Conservation (phyloP, 148 eudicot genomes). For the Camellia lanceoleosa region DNA sequence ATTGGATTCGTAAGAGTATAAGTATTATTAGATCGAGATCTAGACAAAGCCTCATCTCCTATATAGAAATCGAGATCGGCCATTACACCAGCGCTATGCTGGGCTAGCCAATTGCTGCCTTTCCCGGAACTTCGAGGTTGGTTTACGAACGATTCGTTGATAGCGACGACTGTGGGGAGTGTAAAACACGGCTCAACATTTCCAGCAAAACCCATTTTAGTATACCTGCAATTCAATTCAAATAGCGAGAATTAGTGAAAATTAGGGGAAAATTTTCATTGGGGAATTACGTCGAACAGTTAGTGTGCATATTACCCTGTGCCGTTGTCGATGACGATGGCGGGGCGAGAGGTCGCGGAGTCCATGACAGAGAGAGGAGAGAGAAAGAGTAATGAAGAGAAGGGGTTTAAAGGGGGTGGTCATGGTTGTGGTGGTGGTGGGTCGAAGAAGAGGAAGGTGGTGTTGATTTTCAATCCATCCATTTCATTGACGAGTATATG, state of each 20-base stretch:
- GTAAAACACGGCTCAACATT: conserved; percentile 93
- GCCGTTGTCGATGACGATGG: conserved; percentile 92
- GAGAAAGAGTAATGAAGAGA: conserved; percentile 6
- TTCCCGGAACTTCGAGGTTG: conserved; percentile 63
- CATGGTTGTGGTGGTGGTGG: conserved; percentile 37
- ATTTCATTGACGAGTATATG: conserved; percentile 17
- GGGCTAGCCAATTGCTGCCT: conserved; percentile 68
- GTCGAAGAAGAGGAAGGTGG: conserved; percentile 9
- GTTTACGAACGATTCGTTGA: conserved; percentile 75
- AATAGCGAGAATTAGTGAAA: background rate
- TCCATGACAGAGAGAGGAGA: conserved; percentile 43
- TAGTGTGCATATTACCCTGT: conserved; percentile 59
- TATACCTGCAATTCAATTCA: conserved; percentile 56
- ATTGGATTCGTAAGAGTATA: conserved; percentile 82
- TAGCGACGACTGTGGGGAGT: conserved; percentile 79
- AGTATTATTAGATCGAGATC: conserved; percentile 74
- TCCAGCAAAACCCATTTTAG: conserved; percentile 98
- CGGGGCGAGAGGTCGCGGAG: conserved; percentile 74
- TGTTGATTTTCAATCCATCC: conserved; percentile 13
- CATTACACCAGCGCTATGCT: conserved; percentile 93
- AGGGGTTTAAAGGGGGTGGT: conserved; percentile 37
- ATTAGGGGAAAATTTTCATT: background rate
- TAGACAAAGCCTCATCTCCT: conserved; percentile 80
- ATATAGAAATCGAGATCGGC: conserved; percentile 92
- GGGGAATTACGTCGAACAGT: conserved; percentile 22